These are phyloP conservation scores for Phytopythium cucurbitacearum DNA, from an alignment of 352 stramenopile genomes.

Conservation along the genomic window DNA sequence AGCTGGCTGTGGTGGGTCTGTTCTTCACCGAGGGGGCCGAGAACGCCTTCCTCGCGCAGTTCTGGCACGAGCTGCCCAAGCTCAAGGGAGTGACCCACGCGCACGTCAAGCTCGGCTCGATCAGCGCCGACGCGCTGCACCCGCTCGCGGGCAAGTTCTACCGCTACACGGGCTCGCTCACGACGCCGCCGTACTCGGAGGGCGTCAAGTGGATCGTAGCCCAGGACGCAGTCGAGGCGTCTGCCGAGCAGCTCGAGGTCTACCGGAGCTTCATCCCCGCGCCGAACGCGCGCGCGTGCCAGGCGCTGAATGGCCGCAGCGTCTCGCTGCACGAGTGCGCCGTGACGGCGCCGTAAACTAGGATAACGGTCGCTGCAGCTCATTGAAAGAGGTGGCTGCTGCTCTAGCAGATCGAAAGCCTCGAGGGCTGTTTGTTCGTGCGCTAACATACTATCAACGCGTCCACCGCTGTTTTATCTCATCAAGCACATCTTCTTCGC, in stretches of 20 bases:
- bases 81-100: slow-evolving; percentile 19
- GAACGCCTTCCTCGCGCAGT: slow-evolving; percentile 56
- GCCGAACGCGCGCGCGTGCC: slow-evolving; percentile 47
- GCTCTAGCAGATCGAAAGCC: too few species aligned
- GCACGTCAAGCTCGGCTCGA: slow-evolving; percentile 21
- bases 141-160: slow-evolving; percentile 34
- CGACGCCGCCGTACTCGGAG: slow-evolving; percentile 71
- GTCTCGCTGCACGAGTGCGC: slow-evolving; percentile 24
- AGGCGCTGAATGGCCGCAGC: slow-evolving; percentile 40
- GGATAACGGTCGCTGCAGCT: too few species aligned
- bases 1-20: slow-evolving; percentile 49
- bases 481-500: too few species aligned
- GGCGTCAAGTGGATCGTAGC: slow-evolving; percentile 69
- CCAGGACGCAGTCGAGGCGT: slow-evolving; percentile 41
- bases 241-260: slow-evolving; percentile 36
- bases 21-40: slow-evolving; percentile 52
- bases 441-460: too few species aligned
- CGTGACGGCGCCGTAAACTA: not conserved
- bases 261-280: slow-evolving; percentile 38
- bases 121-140: slow-evolving; percentile 24
- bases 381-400: too few species aligned
- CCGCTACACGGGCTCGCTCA: slow-evolving; percentile 62
- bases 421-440: too few species aligned
- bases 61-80: slow-evolving; percentile 44
- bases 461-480: too few species aligned